Base-by-base conservation (phyloP, 345 rosid genomes). In the Brassica cretica region DNA sequence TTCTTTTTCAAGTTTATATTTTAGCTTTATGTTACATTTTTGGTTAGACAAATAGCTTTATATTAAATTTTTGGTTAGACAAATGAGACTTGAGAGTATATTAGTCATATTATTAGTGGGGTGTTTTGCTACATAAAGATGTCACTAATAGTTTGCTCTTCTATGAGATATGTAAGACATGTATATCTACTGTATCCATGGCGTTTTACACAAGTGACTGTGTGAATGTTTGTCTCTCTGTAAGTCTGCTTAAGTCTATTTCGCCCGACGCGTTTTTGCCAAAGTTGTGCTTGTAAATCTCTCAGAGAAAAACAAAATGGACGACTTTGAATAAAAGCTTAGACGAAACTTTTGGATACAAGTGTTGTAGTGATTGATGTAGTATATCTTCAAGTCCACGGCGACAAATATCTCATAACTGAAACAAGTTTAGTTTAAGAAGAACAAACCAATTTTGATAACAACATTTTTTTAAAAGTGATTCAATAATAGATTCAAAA, bases 191-290 rank as follows among this genome's bases (percentile, higher is more conserved):
- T 55, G 9, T 55, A 55, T 55, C 21, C 60, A 55, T 16, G 60
- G 60, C 24, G 60, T 55, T 18, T 55, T 55, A 16, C 21, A 18
- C 60, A 8, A 55, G 60, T 51, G 16, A n/a, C 16, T 51, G 82
- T 66, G 81, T 72, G 72, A 71, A 24, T 65, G 37, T 29, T 5
- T 14, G 46, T 66, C 67, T 65, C 68, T 71, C 63, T 41, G 37
- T 72, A 44, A 27, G 64, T 78, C 73, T 78, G 58, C 73, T 78
- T 73, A 2, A 51, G 56, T 35, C 53, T 46, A 11, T 19, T 18
- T 25, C 27, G 32, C 37, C 3, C 16, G 6, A 79, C 82, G 82
- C 82, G 82, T 79, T 79, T 59, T 67, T 49, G 69, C 59, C 16
- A 7, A 15, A 49, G 14, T 64, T 77, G 65, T 55, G 49, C 14